Evolutionary conservation across 352 stramenopile species (phyloP), one percentile per base, ranked within the genome.

Genomic region (Phytophthora citricola): DNA sequence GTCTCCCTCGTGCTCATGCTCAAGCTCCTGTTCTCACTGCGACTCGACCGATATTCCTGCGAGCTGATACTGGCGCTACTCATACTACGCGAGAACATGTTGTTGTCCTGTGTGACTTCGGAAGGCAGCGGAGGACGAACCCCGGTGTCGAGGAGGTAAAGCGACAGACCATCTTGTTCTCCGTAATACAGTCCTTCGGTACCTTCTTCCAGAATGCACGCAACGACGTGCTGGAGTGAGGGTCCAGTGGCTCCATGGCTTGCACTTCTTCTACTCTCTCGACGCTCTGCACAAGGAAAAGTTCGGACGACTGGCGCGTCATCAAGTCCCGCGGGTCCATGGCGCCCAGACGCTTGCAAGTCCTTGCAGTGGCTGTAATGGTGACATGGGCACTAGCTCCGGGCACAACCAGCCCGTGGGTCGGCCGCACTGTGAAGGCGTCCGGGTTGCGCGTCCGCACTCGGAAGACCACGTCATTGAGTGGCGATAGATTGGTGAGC

Each of bases 361-460:
- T 73, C 24, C 46, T 52, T 3, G 62, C 26, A 12, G 83, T 68
- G 17, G 89, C 64, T 8, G 77, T 78, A 11, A 94, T 56, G 1
- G 62, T 46, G 12, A 94, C 58, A 53, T 77, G 56, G 29, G 59
- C 41, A 24, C 75, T 75, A 3, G 52, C 55, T 17, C 70, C 79
- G 15, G 82, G 76, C n/a, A 53, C 34, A 36, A 94, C 48, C 9
- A 91, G 34, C 26, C 83, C 83, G 34, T 92, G 78, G 32, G 86
- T 79, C 7, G 87, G 87, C 49, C 79, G 84, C 43, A 94, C 87
- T 20, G 76, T 81, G 63, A 94, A 94, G 45, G 87, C 87, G 31
- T 91, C 71, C 48, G 83, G 78, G 65, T 90, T 85, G 63, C 83
- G 90, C 38, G 87, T 94, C 61, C 85, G 83, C 27, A 94, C 69